A percentile compares a stretch with the other conserved stretches of the same genome.
Evolutionary conservation across 2,329 filamentous ascomycete genomes (phyloP).

Genomic region (Dactylellina drechsleri): DNA sequence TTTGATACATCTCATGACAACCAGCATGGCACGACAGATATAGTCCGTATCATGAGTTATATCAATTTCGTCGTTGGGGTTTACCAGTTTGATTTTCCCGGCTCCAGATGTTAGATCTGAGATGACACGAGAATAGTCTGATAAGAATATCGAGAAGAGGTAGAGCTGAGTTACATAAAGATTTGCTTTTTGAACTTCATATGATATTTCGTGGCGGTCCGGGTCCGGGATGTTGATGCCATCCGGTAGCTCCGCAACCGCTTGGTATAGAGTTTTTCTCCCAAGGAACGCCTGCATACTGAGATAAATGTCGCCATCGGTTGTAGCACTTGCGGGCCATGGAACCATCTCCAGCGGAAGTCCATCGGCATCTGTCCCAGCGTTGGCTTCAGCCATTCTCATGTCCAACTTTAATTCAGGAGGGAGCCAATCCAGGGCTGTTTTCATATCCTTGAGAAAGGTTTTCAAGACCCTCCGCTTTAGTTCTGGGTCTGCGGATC

Average conservation of each 20-base stretch:
- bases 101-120: slow-evolving; percentile 29
- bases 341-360: slow-evolving; percentile 51
- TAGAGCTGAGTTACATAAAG: slow-evolving; percentile 53
- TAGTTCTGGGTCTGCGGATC: slow-evolving; percentile 48
- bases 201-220: slow-evolving; percentile 49
- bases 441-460: slow-evolving; percentile 51
- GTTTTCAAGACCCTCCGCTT: slow-evolving; percentile 52
- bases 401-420: slow-evolving; percentile 50
- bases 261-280: slow-evolving; percentile 49
- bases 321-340: slow-evolving; percentile 49
- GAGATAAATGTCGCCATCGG: slow-evolving; percentile 52
- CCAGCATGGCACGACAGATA: slow-evolving; percentile 53
- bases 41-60: slow-evolving; percentile 51
- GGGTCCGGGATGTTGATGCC: slow-evolving; percentile 52
- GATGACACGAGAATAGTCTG: slow-evolving; percentile 48
- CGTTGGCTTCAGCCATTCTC: slow-evolving; percentile 51
- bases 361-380: slow-evolving; percentile 50
- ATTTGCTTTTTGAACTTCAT: slow-evolving; percentile 53
- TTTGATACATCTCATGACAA: slow-evolving; percentile 51
- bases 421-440: slow-evolving; percentile 48
- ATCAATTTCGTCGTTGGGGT: slow-evolving; percentile 48
- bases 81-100: slow-evolving; percentile 49
- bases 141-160: slow-evolving; percentile 50
- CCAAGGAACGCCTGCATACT: slow-evolving; percentile 53
- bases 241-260: slow-evolving; percentile 44